A percentile compares a stretch with the other conserved stretches of the same genome.
These are phyloP conservation scores for Penicillium occitanis DNA, from an alignment of 2,329 filamentous ascomycete species.

Conservation along the genomic window DNA sequence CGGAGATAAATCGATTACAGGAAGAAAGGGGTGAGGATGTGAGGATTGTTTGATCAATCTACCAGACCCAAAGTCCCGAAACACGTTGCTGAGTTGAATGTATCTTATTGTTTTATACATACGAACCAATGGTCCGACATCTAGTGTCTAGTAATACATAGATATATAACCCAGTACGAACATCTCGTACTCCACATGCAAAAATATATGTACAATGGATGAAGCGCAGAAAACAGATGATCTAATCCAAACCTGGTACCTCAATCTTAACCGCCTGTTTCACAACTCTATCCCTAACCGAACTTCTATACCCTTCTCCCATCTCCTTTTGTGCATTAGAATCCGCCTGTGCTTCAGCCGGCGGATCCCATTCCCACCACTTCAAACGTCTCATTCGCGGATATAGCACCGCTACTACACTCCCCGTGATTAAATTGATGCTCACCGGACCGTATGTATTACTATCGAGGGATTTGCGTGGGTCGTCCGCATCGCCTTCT, in stretches of 20 bases:
- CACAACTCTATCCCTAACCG: slow-evolving; percentile 37
- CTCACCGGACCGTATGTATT: slow-evolving; percentile 87
- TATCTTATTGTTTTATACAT: slow-evolving; percentile 3
- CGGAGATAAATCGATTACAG: slow-evolving; percentile 63
- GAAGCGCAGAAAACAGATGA: neutral
- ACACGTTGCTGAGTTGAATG: slow-evolving; percentile 4
- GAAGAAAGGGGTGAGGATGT: slow-evolving; percentile 51
- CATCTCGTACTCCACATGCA: slow-evolving; percentile 10
- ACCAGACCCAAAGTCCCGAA: neutral
- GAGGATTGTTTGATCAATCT: slow-evolving; percentile 27
- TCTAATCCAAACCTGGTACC: slow-evolving; percentile 28
- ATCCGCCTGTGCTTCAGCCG: slow-evolving; percentile 28
- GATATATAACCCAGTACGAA: slow-evolving; percentile 21
- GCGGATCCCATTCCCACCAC: slow-evolving; percentile 41
- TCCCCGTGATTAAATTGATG: slow-evolving; percentile 71
- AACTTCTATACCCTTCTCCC: slow-evolving; percentile 32
- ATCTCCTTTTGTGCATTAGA: slow-evolving; percentile 27
- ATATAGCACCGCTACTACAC: slow-evolving; percentile 69
- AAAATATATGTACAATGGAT: slow-evolving; percentile 18
- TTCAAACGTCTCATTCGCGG: slow-evolving; percentile 50
- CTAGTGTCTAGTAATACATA: slow-evolving; percentile 24
- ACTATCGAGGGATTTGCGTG: slow-evolving; percentile 72
- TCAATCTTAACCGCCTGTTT: slow-evolving; percentile 41
- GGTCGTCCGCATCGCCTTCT: slow-evolving; percentile 75
- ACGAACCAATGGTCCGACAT: neutral